Evolutionary conservation across 176 grass and related monocot species (phyloP).

Genomic region (Ensete ventricosum): DNA sequence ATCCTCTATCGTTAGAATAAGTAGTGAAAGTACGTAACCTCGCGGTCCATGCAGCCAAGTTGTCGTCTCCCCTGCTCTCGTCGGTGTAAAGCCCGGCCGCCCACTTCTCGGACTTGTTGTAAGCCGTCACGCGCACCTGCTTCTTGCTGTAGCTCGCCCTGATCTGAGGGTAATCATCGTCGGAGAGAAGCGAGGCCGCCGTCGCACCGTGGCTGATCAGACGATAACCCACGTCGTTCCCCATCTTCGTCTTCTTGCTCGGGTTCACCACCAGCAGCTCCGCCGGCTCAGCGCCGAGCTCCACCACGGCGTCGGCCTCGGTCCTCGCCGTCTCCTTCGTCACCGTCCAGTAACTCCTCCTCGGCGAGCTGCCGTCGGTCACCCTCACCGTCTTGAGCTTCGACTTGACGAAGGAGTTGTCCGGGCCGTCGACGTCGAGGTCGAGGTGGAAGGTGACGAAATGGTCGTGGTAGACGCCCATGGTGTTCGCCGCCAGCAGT

Average conservation of each 20-base stretch:
- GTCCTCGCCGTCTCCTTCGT: slow-evolving; percentile 45
- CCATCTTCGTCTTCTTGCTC: slow-evolving; percentile 47
- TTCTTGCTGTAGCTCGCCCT: slow-evolving; percentile 54
- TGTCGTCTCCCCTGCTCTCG: slow-evolving; percentile 62
- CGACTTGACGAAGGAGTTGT: slow-evolving; percentile 72
- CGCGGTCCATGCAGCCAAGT: slow-evolving; percentile 35
- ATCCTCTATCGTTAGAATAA: neutral
- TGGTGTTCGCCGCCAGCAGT: slow-evolving; percentile 52
- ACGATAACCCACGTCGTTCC: slow-evolving; percentile 53
- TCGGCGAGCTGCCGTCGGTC: slow-evolving; percentile 16
- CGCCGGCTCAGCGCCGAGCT: slow-evolving; percentile 17
- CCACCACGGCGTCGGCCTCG: slow-evolving; percentile 40
- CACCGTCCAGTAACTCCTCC: slow-evolving; percentile 78
- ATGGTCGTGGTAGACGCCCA: slow-evolving; percentile 85
- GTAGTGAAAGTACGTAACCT: no score
- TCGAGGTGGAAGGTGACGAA: slow-evolving; percentile 69
- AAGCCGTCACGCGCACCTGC: slow-evolving; percentile 71
- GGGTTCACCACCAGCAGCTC: slow-evolving; percentile 60
- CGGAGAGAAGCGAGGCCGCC: slow-evolving; percentile 47
- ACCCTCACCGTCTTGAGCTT: slow-evolving; percentile 20
- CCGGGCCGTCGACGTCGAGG: slow-evolving; percentile 65
- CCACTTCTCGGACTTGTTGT: slow-evolving; percentile 66
- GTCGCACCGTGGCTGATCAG: slow-evolving; percentile 31
- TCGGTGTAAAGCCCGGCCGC: slow-evolving; percentile 59
- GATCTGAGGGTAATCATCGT: slow-evolving; percentile 66